Percentiles rank a stretch among this genome's conserved stretches.
Evolutionary conservation across 2,329 filamentous ascomycete genomes (phyloP).

Genomic region (Ramularia endophylla): DNA sequence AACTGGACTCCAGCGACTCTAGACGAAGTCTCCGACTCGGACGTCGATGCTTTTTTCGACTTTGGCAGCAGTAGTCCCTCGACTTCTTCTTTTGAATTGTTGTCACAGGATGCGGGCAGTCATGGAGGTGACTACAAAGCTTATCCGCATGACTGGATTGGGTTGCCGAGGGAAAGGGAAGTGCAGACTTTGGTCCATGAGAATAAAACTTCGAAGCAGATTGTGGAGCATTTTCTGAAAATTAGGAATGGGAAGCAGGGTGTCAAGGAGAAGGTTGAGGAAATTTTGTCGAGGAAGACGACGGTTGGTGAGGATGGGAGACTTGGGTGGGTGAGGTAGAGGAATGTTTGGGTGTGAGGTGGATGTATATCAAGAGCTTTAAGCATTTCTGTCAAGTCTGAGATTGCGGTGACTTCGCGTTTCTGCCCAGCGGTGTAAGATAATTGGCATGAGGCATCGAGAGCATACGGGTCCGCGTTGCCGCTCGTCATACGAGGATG

Average conservation of each 20-base stretch:
- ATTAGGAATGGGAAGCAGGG: slow-evolving; percentile 41
- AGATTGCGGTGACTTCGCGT: too few species aligned
- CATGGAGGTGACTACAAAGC: slow-evolving; percentile 52
- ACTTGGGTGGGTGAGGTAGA: slow-evolving; percentile 7
- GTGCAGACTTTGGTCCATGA: slow-evolving; percentile 40
- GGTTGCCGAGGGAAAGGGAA: slow-evolving; percentile 66
- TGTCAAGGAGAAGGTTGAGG: slow-evolving; percentile 54
- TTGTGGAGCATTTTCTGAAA: slow-evolving; percentile 36
- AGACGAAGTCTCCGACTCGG: slow-evolving; percentile 54
- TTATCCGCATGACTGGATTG: slow-evolving; percentile 68
- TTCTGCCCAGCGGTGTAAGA: too few species aligned
- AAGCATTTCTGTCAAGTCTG: too few species aligned
- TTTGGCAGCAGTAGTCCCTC: slow-evolving; percentile 25
- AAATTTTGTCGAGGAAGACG: slow-evolving; percentile 50
- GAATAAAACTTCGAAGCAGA: slow-evolving; percentile 25
- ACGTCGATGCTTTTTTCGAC: slow-evolving; percentile 58
- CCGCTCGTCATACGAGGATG: too few species aligned
- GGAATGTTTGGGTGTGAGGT: too few species aligned
- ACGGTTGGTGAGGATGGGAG: slow-evolving; percentile 8
- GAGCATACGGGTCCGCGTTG: too few species aligned
- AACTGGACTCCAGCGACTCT: slow-evolving; percentile 72
- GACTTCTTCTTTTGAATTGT: slow-evolving; percentile 47
- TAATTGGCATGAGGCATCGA: too few species aligned
- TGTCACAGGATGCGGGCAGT: slow-evolving; percentile 38
- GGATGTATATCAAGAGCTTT: too few species aligned